Evolutionary conservation across 2,329 filamentous ascomycete species (phyloP).

Genomic region (Scopulariopsis brevicaulis): DNA sequence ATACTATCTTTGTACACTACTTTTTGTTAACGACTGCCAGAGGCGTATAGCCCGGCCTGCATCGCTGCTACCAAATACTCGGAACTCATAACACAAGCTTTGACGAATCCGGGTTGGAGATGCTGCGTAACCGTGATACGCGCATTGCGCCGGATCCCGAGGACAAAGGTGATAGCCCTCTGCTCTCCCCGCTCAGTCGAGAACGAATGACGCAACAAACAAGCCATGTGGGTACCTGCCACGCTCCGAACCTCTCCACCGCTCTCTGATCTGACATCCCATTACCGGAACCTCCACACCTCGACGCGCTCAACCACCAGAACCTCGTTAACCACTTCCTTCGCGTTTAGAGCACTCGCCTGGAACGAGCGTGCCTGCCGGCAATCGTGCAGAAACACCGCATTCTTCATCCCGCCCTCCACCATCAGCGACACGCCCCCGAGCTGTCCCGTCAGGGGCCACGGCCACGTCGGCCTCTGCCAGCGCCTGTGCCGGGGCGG

Average conservation of each 20-base stretch:
- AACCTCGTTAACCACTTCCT: not conserved
- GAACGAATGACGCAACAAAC: not conserved
- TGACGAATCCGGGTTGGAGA: not conserved
- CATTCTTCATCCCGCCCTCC: slow-evolving; percentile 50
- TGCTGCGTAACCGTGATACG: not conserved
- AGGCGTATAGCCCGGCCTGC: not conserved
- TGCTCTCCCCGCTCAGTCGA: not conserved
- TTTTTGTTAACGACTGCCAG: not conserved
- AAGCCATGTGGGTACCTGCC: not conserved
- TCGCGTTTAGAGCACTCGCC: not conserved
- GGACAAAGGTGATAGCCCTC: not conserved
- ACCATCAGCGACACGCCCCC: slow-evolving; percentile 34
- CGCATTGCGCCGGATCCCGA: not conserved
- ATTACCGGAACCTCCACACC: not conserved
- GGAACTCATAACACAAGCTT: not conserved
- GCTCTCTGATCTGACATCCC: not conserved
- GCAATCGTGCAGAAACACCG: slow-evolving; percentile 32
- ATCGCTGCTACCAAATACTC: not conserved
- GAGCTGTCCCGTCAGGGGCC: slow-evolving; percentile 25
- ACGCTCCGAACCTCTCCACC: not conserved
- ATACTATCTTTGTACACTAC: not conserved
- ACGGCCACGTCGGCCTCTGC: slow-evolving; percentile 16
- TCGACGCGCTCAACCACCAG: not conserved
- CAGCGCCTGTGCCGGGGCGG: slow-evolving; percentile 37
- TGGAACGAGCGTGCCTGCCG: not conserved